Percentiles rank a stretch among this genome's conserved stretches.
Conservation (phyloP, 2,329 filamentous ascomycete species). For the Apiospora arundinis region DNA sequence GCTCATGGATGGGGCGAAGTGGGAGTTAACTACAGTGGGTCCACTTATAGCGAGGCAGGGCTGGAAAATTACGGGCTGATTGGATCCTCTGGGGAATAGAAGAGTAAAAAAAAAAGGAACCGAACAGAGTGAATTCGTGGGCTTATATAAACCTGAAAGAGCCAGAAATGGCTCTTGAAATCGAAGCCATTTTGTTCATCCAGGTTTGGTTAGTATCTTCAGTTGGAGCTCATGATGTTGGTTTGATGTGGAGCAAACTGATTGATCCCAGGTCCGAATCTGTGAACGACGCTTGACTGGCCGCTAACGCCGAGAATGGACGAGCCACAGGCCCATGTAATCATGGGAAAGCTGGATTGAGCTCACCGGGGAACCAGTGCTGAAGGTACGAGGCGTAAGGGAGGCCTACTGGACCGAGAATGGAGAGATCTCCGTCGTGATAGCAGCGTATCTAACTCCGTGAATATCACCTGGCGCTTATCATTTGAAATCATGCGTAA, state of each 20-base stretch:
- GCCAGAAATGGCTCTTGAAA: background rate
- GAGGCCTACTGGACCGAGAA: slow-evolving; percentile 38
- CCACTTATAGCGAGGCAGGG: background rate
- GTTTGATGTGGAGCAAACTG: background rate
- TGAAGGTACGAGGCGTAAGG: slow-evolving; percentile 29
- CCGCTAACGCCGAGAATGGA: background rate
- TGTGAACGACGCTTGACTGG: background rate
- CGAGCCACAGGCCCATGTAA: background rate
- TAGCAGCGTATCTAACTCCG: slow-evolving; percentile 39
- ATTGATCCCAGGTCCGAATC: background rate
- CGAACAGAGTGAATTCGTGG: background rate
- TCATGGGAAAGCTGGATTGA: slow-evolving; percentile 8
- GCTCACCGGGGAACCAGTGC: background rate
- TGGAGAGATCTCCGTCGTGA: slow-evolving; percentile 42
- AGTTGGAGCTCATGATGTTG: background rate
- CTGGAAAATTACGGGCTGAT: background rate
- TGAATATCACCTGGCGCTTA: slow-evolving; percentile 45
- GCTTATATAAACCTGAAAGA: slow-evolving; percentile 1
- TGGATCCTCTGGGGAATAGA: background rate
- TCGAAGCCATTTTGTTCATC: background rate
- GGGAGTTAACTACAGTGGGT: background rate
- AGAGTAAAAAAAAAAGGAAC: background rate
- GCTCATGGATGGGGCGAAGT: slow-evolving; percentile 27
- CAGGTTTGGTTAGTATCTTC: background rate
- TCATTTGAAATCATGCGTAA: slow-evolving; percentile 44